Evolutionary conservation across 2,329 filamentous ascomycete species (phyloP).

Genomic region (Niveomyces coronatus): DNA sequence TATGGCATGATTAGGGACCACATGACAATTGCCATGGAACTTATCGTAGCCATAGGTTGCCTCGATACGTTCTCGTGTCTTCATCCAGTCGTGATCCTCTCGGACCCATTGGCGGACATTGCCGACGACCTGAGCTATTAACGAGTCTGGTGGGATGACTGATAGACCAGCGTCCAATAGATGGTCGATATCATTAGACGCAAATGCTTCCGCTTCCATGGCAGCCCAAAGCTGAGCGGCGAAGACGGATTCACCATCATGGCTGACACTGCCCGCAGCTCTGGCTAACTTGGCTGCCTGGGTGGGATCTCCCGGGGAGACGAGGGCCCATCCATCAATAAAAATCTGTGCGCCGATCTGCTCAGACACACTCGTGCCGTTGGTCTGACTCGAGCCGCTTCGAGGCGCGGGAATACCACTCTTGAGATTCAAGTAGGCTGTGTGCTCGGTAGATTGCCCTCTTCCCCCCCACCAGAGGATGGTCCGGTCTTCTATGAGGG

Average conservation of each 20-base stretch:
- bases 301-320: conserved; percentile 19
- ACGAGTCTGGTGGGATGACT: conserved; percentile 19
- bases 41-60: conserved; percentile 21
- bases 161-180: conserved; percentile 22
- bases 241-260: conserved; percentile 27
- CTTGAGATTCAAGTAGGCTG: conserved; percentile 27
- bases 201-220: conserved; percentile 28
- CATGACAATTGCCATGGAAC: conserved; percentile 21
- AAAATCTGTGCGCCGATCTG: conserved; percentile 31
- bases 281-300: conserved; percentile 22
- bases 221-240: conserved; percentile 28
- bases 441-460: conserved; percentile 29
- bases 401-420: conserved; percentile 22
- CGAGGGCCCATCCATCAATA: conserved; percentile 27
- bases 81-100: conserved; percentile 21
- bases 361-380: conserved; percentile 22
- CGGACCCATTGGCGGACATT: conserved; percentile 18
- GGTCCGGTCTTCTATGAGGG: conserved; percentile 11
- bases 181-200: conserved; percentile 21
- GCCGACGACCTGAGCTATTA: conserved; percentile 18
- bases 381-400: conserved; percentile 18
- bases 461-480: conserved; percentile 29
- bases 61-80: conserved; percentile 24
- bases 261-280: conserved; percentile 24
- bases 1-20: conserved; percentile 24